These are phyloP conservation scores for Astrothelium macrocarpum DNA, from an alignment of 495 filamentous ascomycete species.

Conservation along the genomic window DNA sequence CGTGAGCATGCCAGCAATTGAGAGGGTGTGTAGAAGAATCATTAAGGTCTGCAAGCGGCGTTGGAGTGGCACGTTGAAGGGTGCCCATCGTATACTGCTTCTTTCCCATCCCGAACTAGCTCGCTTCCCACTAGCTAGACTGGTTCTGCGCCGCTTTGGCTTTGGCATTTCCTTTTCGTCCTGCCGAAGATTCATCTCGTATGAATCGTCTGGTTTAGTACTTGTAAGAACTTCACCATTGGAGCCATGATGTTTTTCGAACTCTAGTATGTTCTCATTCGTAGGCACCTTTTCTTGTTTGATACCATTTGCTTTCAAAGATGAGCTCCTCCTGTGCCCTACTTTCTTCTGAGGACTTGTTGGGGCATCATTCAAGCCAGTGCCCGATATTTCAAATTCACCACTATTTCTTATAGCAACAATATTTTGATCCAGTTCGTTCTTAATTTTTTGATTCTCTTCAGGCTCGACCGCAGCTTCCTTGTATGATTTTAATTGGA, in stretches of 20 bases:
- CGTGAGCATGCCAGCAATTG: conserved; percentile 63
- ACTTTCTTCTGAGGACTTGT: conserved; percentile 7
- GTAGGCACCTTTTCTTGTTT: conserved; percentile 5
- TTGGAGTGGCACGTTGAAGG: conserved; percentile 74
- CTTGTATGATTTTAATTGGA: conserved; percentile 10
- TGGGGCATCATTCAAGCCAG: background rate
- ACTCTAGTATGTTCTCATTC: conserved; percentile 4
- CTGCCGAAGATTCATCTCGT: conserved; percentile 1
- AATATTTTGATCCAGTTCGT: background rate
- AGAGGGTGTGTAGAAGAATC: conserved; percentile 77
- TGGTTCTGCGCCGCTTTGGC: background rate
- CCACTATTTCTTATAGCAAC: background rate
- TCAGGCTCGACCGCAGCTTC: conserved; percentile 9
- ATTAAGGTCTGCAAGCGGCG: conserved; percentile 79
- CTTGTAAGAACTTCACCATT: background rate
- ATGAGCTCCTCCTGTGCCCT: background rate
- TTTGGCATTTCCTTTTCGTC: conserved; percentile 7
- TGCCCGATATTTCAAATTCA: background rate
- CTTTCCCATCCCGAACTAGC: conserved; percentile 31
- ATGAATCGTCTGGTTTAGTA: background rate
- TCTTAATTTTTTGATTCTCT: background rate
- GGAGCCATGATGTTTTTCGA: background rate
- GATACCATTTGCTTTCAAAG: conserved; percentile 9
- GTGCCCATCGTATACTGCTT: conserved; percentile 67
- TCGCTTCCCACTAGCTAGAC: conserved; percentile 18